A percentile compares a stretch with the other conserved stretches of the same genome.
Evolutionary conservation across 176 grass and related monocot genomes (phyloP).

Genomic region (Miscanthus lutarioriparius): DNA sequence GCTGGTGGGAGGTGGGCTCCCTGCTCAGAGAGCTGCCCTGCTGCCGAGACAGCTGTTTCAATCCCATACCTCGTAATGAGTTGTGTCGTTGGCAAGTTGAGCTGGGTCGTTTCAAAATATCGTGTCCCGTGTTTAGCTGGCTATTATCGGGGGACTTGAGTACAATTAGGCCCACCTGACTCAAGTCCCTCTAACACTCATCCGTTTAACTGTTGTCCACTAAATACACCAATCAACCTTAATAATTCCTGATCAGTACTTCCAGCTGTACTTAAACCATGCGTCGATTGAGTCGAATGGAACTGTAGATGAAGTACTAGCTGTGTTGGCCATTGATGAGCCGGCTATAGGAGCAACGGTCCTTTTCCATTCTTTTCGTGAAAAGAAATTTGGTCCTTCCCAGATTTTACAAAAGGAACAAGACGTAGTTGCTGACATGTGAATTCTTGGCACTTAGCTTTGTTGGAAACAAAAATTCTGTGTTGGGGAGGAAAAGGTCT

Average conservation of each 20-base stretch:
- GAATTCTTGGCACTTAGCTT: neutral
- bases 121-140: neutral
- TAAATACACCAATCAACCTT: neutral
- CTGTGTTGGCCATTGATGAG: neutral
- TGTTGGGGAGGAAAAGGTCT: neutral
- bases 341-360: neutral
- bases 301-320: neutral
- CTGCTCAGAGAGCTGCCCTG: neutral
- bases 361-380: neutral
- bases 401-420: neutral
- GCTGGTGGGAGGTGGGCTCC: no score
- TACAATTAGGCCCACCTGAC: no score
- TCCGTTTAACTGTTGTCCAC: neutral
- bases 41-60: neutral
- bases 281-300: neutral
- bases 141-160: no score
- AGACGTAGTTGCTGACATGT: neutral
- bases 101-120: neutral
- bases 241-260: neutral
- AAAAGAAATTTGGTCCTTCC: neutral
- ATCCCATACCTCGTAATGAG: neutral
- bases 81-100: no score
- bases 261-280: neutral
- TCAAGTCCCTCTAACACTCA: neutral
- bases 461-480: neutral